Conservation (phyloP, 495 filamentous ascomycete genomes). For the Aspergillus sclerotioniger region DNA sequence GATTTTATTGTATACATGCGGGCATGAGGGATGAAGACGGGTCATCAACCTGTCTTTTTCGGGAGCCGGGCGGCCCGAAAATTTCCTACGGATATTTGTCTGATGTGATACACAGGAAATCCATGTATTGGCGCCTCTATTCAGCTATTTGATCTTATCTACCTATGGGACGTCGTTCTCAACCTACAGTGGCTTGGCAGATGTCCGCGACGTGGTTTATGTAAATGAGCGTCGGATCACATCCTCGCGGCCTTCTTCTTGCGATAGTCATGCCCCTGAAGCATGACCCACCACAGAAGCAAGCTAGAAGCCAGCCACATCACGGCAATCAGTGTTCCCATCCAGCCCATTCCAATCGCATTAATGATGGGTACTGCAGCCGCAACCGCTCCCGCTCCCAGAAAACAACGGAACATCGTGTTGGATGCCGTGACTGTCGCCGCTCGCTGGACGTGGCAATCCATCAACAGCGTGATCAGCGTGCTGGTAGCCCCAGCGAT, state of each 20-base stretch:
- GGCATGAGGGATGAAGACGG: no score
- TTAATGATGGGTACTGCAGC: slow-evolving; percentile 9
- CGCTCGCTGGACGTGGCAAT: slow-evolving; percentile 4
- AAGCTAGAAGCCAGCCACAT: slow-evolving; percentile 20
- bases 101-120: no score
- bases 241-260: neutral
- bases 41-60: no score
- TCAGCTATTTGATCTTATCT: no score
- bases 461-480: slow-evolving; percentile 7
- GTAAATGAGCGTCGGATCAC: neutral
- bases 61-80: no score
- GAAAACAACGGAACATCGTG: slow-evolving; percentile 7
- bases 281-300: slow-evolving; percentile 28
- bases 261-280: slow-evolving; percentile 18
- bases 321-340: slow-evolving; percentile 29
- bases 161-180: no score
- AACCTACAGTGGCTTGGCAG: no score
- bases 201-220: neutral
- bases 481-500: slow-evolving; percentile 6
- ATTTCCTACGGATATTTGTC: no score
- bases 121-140: no score
- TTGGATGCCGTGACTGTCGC: slow-evolving; percentile 8
- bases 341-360: slow-evolving; percentile 33
- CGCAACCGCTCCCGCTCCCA: slow-evolving; percentile 12
- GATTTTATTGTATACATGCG: no score